Base-by-base conservation (phyloP, 73 alveolate genomes). In the Paraurostyla sp. region DNA sequence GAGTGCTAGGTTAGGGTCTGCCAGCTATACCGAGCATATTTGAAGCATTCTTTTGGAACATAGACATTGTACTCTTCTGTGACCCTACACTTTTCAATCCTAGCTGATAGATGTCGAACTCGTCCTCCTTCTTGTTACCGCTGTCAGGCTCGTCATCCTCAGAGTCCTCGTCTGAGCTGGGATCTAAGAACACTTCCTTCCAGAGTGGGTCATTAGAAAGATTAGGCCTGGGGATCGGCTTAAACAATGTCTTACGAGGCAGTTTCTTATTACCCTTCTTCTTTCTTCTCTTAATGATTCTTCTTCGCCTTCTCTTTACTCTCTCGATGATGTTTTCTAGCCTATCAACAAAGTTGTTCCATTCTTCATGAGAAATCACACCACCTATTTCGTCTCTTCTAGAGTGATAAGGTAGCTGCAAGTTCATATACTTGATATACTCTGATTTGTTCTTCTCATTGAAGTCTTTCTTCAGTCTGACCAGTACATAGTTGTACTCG, bases 381-480 rank as follows among this genome's bases (percentile, higher is more conserved):
- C 97, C 97, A 18, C 95, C 97, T 0, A 92, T 80, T 60, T 92
- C 97, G 43, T 92, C 97, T 49, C 97, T 89, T 33, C 97, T 48
- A 0, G 97, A 92, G 59, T 92, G 89, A 50, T 92, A 92, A 42
- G 94, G 95, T 40, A 89, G 88, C 50, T 92, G 50, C 41, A 89
- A 68, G 41, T 88, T 89, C 94, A 89, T 88, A 75, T 92, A 92
- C 85, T 80, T 92, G 25, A 92, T 23, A 81, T 58, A 92, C 42
- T 89, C 97, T 9, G 90, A 49, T 48, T 76, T 49, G 50, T 90
- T 54, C 48, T 78, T 75, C 60, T 88, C 94, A 73, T 92, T 92
- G 83, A 92, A 92, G 45, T 92, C 97, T 49, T 89, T 82, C 83
- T 92, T 92, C 35, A 92, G 85, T 68, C 92, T 80, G 36, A 89